Evolutionary conservation across 2,329 filamentous ascomycete species (phyloP).

Genomic region (Claviceps pazoutovae): DNA sequence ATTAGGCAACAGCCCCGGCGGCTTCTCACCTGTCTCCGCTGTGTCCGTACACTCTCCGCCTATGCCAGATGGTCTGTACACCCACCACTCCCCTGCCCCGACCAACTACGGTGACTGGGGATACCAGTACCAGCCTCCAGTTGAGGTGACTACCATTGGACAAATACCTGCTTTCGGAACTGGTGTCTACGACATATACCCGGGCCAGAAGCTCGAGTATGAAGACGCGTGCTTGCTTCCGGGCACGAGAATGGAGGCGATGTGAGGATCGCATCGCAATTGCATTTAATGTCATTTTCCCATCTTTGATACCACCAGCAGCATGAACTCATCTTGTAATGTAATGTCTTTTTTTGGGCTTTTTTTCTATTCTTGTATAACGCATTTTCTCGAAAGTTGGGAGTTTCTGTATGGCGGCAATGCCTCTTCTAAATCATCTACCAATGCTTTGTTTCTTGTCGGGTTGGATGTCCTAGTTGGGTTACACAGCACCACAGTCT

Average conservation of each 20-base stretch:
- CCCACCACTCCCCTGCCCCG: conserved; percentile 35
- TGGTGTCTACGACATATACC: conserved; percentile 39
- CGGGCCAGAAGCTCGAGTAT: conserved; percentile 38
- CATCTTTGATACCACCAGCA: background rate
- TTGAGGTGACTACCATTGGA: conserved; percentile 42
- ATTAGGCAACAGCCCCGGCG: conserved; percentile 44
- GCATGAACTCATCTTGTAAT: background rate
- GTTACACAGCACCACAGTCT: conserved; percentile 15
- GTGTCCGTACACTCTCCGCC: conserved; percentile 39
- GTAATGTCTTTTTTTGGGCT: background rate
- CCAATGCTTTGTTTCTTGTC: background rate
- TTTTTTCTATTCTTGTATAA: conserved; percentile 2
- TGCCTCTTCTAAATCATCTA: background rate
- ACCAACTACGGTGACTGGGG: conserved; percentile 38
- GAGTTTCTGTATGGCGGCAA: background rate
- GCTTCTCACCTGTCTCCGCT: conserved; percentile 42
- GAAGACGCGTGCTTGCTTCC: conserved; percentile 45
- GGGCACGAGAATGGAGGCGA: conserved; percentile 40
- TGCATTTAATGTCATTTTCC: background rate
- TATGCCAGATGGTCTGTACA: conserved; percentile 42
- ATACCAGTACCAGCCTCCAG: conserved; percentile 44
- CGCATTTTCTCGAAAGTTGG: background rate
- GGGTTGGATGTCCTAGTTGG: conserved; percentile 18
- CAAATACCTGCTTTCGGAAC: conserved; percentile 35
- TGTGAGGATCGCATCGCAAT: conserved; percentile 14